Evolutionary conservation across 495 filamentous ascomycete species (phyloP).

Genomic region (Aspergillus diversus): DNA sequence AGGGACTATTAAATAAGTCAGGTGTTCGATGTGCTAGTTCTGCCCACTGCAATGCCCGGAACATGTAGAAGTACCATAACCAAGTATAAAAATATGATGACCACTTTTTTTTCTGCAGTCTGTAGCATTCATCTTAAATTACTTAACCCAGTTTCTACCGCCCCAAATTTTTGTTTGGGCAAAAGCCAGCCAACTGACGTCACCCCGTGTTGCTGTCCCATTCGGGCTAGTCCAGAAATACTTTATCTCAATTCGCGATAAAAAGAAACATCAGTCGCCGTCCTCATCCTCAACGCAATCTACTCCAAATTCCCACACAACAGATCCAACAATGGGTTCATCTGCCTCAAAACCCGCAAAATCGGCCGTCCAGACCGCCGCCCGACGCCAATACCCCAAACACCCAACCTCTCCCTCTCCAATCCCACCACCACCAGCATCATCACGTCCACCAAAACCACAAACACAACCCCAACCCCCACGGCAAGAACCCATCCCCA

Average conservation of each 20-base stretch:
- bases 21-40: background rate
- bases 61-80: background rate
- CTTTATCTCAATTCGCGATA: background rate
- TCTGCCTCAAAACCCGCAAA: conserved; percentile 64
- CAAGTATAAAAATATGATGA: background rate
- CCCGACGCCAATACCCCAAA: conserved; percentile 61
- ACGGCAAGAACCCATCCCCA: background rate
- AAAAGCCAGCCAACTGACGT: conserved; percentile 23
- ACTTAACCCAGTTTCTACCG: too few species aligned
- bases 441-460: conserved; percentile 20
- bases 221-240: conserved; percentile 21
- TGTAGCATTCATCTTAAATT: too few species aligned
- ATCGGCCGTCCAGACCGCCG: conserved; percentile 54
- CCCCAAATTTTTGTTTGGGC: too few species aligned
- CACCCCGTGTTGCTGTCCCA: conserved; percentile 25
- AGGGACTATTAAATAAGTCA: background rate
- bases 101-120: too few species aligned
- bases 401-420: conserved; percentile 39
- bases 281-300: too few species aligned
- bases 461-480: conserved; percentile 24
- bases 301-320: too few species aligned
- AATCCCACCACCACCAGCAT: conserved; percentile 22
- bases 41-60: background rate
- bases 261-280: background rate
- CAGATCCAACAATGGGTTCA: conserved; percentile 56